A percentile compares a stretch with the other conserved stretches of the same genome.
Evolutionary conservation across 148 eudicot genomes (phyloP).

Genomic region (Heliamphora exappendiculata): DNA sequence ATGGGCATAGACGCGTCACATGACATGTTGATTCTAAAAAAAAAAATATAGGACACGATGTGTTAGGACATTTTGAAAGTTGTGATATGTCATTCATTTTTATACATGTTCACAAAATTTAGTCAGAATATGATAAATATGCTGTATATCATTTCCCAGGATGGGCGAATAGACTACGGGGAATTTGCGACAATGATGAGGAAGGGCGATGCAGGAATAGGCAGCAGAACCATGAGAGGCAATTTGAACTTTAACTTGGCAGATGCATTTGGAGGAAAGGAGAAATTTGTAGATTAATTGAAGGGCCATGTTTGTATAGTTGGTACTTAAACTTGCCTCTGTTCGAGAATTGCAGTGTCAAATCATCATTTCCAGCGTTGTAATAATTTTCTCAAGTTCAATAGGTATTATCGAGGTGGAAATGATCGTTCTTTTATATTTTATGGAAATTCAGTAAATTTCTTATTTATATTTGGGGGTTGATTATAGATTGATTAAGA

Average conservation of each 20-base stretch:
- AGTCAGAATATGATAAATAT: neutral
- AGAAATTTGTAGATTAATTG: neutral
- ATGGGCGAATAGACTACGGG: slow-evolving; percentile 69
- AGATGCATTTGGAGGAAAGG: slow-evolving; percentile 47
- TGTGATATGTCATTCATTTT: no score
- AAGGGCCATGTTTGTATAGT: neutral
- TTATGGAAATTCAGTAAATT: no score
- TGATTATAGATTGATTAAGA: no score
- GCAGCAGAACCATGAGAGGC: slow-evolving; percentile 66
- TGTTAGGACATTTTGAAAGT: no score
- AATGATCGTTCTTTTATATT: no score
- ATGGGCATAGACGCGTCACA: no score
- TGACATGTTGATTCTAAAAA: neutral
- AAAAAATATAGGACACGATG: no score
- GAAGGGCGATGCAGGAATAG: slow-evolving; percentile 51
- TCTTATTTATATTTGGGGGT: no score
- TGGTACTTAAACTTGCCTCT: neutral
- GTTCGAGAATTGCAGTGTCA: neutral
- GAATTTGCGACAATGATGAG: slow-evolving; percentile 81
- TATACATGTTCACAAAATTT: neutral
- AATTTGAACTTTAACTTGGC: slow-evolving; percentile 62
- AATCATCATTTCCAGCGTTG: no score
- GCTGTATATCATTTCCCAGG: slow-evolving; percentile 22
- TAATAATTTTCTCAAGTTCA: no score
- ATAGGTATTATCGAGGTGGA: no score